A percentile compares a stretch with the other conserved stretches of the same genome.
These are phyloP conservation scores for Sideroxylon spinosum DNA, from an alignment of 179 eudicot genomes.

Conservation along the genomic window DNA sequence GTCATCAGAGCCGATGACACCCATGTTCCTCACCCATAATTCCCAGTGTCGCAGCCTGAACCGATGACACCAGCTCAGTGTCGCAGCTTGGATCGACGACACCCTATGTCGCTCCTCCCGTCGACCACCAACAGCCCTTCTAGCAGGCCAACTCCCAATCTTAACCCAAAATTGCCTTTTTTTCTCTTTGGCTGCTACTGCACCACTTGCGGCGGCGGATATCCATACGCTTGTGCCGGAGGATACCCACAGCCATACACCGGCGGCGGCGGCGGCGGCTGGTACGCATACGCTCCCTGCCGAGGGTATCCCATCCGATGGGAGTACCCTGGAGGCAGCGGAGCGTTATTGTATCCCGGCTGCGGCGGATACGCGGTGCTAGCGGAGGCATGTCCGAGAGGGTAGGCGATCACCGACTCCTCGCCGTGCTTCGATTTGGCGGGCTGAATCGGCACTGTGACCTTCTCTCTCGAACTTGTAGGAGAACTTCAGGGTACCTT, in stretches of 20 bases:
- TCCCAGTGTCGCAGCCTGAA: too few species aligned
- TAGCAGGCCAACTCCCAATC: slow-evolving; percentile 25
- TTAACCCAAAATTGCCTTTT: slow-evolving; percentile 13
- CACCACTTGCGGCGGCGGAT: slow-evolving; percentile 4
- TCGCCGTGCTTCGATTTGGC: background rate
- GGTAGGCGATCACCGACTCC: slow-evolving; percentile 12
- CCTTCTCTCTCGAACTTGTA: slow-evolving; percentile 33
- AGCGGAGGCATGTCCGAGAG: background rate
- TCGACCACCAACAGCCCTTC: slow-evolving; percentile 28
- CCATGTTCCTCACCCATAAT: too few species aligned
- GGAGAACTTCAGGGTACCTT: slow-evolving; percentile 39
- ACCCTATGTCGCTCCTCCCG: too few species aligned
- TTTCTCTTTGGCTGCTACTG: slow-evolving; percentile 8
- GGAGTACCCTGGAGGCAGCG: background rate
- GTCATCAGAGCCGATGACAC: too few species aligned
- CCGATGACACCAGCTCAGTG: too few species aligned
- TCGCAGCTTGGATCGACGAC: too few species aligned
- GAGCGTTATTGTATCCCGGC: background rate
- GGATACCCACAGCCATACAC: slow-evolving; percentile 1
- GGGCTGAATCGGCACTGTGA: background rate
- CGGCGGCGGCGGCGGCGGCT: background rate
- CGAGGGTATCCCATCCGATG: background rate
- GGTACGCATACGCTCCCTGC: background rate
- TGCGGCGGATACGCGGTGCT: background rate
- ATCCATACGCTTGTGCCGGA: slow-evolving; percentile 9